Percentiles rank a stretch among this genome's conserved stretches.
These are phyloP conservation scores for Mortierella sp. DNA, from an alignment of 371 early-diverging fungal genomes.

Conservation along the genomic window DNA sequence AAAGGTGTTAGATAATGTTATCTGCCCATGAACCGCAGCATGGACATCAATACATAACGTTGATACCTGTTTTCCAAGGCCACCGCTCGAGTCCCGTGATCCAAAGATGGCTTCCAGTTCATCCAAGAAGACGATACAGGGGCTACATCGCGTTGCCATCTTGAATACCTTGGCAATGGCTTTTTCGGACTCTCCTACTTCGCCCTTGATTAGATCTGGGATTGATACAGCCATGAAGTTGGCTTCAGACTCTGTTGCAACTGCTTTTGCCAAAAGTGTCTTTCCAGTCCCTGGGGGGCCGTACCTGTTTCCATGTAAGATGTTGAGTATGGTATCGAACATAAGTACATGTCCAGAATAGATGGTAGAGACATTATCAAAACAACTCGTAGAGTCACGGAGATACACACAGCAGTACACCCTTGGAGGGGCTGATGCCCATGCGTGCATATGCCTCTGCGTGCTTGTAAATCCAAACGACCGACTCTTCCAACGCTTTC, in stretches of 20 bases:
- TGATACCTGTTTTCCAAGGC: constrained; percentile 68
- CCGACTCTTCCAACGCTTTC: constrained; percentile 85
- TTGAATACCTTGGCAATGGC: constrained; percentile 90
- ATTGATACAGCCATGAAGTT: constrained; percentile 95
- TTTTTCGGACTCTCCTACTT: constrained; percentile 94
- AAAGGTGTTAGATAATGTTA: background rate
- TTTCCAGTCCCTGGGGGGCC: constrained; percentile 97
- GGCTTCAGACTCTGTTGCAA: constrained; percentile 92
- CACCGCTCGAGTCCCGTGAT: constrained; percentile 66
- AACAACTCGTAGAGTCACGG: background rate
- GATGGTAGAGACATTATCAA: too few relatives aligned
- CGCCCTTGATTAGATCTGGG: constrained; percentile 95
- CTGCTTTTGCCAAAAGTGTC: constrained; percentile 88
- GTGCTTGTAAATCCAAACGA: constrained; percentile 89
- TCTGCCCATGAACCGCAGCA: too few relatives aligned
- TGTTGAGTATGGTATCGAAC: too few relatives aligned
- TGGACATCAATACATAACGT: background rate
- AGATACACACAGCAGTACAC: constrained; percentile 70
- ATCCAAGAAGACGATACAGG: constrained; percentile 98
- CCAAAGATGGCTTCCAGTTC: constrained; percentile 96
- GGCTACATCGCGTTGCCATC: constrained; percentile 56
- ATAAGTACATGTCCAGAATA: background rate
- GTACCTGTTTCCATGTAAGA: constrained; percentile 41
- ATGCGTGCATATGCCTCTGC: constrained; percentile 69
- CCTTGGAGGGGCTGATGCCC: constrained; percentile 76